A percentile compares a stretch with the other conserved stretches of the same genome.
Conservation (phyloP, 768 basidiomycete species). For the Naganishia kalamii region DNA sequence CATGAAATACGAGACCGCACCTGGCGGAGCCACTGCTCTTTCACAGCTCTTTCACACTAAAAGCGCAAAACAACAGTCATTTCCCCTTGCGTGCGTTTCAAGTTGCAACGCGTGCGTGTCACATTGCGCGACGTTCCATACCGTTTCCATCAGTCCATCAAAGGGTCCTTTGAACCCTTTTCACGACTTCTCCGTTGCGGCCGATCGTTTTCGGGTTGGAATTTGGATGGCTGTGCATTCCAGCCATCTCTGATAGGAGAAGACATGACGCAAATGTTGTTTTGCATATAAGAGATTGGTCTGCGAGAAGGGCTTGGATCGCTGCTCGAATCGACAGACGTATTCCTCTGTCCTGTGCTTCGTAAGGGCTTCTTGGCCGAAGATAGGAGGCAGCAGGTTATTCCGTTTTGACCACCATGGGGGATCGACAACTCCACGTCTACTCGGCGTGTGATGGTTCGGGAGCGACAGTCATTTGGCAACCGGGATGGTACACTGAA, state of each 20-base stretch:
- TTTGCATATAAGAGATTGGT: too few species aligned
- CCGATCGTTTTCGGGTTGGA: neutral
- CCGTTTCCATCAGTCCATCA: neutral
- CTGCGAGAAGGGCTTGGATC: too few species aligned
- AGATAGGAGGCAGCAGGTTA: neutral
- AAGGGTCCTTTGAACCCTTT: neutral
- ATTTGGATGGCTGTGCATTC: too few species aligned
- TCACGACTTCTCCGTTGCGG: too few species aligned
- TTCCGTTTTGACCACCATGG: neutral
- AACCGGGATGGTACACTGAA: slow-evolving; percentile 3
- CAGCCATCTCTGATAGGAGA: too few species aligned
- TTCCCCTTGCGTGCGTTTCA: neutral
- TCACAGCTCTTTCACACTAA: too few species aligned
- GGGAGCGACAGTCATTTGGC: slow-evolving; percentile 5
- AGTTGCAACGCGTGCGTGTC: neutral
- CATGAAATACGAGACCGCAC: too few species aligned
- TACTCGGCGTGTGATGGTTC: slow-evolving; percentile 13
- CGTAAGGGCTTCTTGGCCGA: neutral
- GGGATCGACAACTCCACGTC: slow-evolving; percentile 2
- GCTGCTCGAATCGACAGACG: too few species aligned
- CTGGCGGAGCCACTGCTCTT: too few species aligned
- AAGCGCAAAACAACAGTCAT: neutral
- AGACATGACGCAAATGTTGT: too few species aligned
- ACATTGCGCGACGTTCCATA: too few species aligned
- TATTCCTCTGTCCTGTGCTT: too few species aligned